These are phyloP conservation scores for Geosmithia morbida DNA, from an alignment of 2,329 filamentous ascomycete genomes.

Conservation along the genomic window DNA sequence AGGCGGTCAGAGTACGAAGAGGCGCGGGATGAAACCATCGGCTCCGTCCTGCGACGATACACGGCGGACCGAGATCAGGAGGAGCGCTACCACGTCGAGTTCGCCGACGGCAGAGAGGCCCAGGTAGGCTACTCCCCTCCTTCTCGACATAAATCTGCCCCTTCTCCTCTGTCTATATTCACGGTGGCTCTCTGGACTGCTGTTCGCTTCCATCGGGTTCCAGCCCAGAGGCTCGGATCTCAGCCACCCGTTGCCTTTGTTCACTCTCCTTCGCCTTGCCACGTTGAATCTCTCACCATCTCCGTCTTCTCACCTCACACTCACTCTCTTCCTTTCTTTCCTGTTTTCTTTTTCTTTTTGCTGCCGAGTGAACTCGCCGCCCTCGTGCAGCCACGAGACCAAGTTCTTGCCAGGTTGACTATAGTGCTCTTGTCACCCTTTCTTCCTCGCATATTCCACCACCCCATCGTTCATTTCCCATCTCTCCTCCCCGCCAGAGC, in stretches of 20 bases:
- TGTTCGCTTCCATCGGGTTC: neutral
- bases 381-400: neutral
- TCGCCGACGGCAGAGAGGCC: constrained; percentile 28
- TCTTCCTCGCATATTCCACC: neutral
- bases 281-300: neutral
- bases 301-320: neutral
- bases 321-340: neutral
- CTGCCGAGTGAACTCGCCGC: neutral
- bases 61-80: constrained; percentile 9
- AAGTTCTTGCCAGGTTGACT: neutral
- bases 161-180: neutral
- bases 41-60: constrained; percentile 18
- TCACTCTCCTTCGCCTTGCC: neutral
- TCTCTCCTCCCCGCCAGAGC: neutral
- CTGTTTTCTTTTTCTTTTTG: neutral
- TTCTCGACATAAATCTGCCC: neutral
- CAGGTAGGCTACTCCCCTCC: constrained; percentile 20
- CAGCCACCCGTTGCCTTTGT: too few relatives aligned
- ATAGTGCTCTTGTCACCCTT: neutral
- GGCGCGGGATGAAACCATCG: constrained; percentile 20
- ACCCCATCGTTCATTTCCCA: neutral
- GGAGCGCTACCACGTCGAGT: constrained; percentile 22
- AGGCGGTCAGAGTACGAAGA: constrained; percentile 14
- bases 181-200: neutral
- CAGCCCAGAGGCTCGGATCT: too few relatives aligned